phyloP scores from a whole-genome alignment of 1,284 basidiomycete species.

The Stygiomarasmius scandens region DNA sequence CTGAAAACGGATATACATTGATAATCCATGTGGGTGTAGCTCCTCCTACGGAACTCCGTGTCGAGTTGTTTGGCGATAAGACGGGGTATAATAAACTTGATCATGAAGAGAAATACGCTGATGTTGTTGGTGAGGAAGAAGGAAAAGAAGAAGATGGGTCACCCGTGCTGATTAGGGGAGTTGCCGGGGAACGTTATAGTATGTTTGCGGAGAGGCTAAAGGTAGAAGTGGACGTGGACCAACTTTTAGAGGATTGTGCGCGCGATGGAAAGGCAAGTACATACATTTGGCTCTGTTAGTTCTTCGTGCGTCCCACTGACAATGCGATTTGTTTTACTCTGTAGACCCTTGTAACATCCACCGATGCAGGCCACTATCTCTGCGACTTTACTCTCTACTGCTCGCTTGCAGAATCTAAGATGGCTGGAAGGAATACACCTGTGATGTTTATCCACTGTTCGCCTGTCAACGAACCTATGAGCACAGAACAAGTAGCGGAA shows the following conservation, averaged over 20 bases:
- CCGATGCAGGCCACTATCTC: slow-evolving; percentile 75
- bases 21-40: slow-evolving; percentile 74
- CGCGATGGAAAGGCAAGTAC: background rate
- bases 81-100: slow-evolving; percentile 73
- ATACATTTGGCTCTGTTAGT: background rate
- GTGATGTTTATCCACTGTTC: slow-evolving; percentile 75
- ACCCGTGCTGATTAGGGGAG: background rate
- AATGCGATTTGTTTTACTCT: slow-evolving; percentile 12
- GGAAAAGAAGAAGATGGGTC: no score
- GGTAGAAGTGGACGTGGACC: background rate
- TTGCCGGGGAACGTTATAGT: background rate
- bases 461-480: slow-evolving; percentile 62
- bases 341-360: slow-evolving; percentile 66
- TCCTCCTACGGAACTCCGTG: slow-evolving; percentile 59
- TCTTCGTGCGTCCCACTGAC: no score
- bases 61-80: slow-evolving; percentile 69
- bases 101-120: slow-evolving; percentile 43
- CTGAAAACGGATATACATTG: slow-evolving; percentile 65
- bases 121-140: background rate
- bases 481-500: slow-evolving; percentile 64
- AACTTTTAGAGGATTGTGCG: background rate
- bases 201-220: background rate
- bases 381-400: slow-evolving; percentile 79
- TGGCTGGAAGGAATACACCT: slow-evolving; percentile 45
- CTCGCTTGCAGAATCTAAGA: slow-evolving; percentile 61